Percentiles rank a stretch among this genome's conserved stretches.
phyloP scores from a whole-genome alignment of 2,329 filamentous ascomycete genomes.

The Trichoderma afroharzianum region DNA sequence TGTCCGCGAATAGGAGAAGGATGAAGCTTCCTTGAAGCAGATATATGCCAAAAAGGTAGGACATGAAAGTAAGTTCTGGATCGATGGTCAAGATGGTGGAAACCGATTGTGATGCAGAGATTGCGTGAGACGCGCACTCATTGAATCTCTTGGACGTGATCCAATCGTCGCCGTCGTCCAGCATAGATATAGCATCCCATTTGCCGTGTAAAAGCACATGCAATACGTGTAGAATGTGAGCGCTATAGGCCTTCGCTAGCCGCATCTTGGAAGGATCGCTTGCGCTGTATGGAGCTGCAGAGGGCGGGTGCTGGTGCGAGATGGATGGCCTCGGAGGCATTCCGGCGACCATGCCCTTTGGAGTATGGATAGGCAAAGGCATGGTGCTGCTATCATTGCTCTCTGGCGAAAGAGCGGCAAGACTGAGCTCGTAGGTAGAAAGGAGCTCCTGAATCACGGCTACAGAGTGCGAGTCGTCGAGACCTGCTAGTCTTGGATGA shows the following conservation, averaged over 20 bases:
- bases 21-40: slow-evolving; percentile 50
- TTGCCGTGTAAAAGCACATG: slow-evolving; percentile 47
- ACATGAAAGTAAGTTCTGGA: slow-evolving; percentile 49
- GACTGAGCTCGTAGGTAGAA: slow-evolving; percentile 37
- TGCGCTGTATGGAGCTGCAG: slow-evolving; percentile 18
- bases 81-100: slow-evolving; percentile 45
- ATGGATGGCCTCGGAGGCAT: slow-evolving; percentile 16
- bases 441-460: slow-evolving; percentile 36
- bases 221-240: slow-evolving; percentile 45
- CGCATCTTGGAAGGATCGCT: slow-evolving; percentile 32
- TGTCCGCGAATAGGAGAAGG: slow-evolving; percentile 46
- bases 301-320: slow-evolving; percentile 17
- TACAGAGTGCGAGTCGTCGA: slow-evolving; percentile 34
- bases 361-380: slow-evolving; percentile 3
- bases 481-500: slow-evolving; percentile 40
- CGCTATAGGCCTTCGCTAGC: slow-evolving; percentile 45
- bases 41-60: slow-evolving; percentile 51
- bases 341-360: neutral
- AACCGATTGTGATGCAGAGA: slow-evolving; percentile 44
- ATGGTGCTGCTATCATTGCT: slow-evolving; percentile 16
- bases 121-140: slow-evolving; percentile 44
- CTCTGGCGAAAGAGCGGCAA: slow-evolving; percentile 31
- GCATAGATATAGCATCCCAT: slow-evolving; percentile 48
- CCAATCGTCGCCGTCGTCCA: slow-evolving; percentile 48
- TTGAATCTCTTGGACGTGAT: slow-evolving; percentile 44